phyloP scores from a whole-genome alignment of 2,329 filamentous ascomycete genomes.

The Fusarium nisikadoi region DNA sequence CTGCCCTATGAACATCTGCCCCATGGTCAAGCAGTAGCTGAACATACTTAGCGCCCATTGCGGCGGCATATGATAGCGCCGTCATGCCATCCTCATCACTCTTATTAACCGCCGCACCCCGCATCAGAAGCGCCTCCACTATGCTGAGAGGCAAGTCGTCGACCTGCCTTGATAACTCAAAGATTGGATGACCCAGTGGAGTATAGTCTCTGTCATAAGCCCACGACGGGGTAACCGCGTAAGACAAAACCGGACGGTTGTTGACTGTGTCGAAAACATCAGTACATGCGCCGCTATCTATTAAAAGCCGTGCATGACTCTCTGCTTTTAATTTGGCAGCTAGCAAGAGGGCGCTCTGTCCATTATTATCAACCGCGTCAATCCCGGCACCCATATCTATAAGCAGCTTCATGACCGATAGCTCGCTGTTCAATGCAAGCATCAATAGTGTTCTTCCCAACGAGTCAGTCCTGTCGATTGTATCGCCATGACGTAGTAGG shows the following conservation, averaged over 20 bases:
- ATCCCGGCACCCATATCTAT: background rate
- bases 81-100: background rate
- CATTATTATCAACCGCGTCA: background rate
- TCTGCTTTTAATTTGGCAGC: rapidly evolving
- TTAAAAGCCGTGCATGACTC: background rate
- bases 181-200: rapidly evolving
- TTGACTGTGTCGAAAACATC: rapidly evolving
- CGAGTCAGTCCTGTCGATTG: rapidly evolving
- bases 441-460: background rate
- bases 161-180: rapidly evolving
- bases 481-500: background rate
- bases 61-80: background rate
- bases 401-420: background rate
- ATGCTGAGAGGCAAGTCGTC: rapidly evolving
- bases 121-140: rapidly evolving
- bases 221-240: background rate
- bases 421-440: rapidly evolving
- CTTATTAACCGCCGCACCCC: background rate
- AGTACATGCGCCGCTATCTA: rapidly evolving
- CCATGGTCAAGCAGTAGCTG: background rate
- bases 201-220: rapidly evolving
- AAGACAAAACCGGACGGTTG: background rate
- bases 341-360: background rate
- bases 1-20: rapidly evolving
- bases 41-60: too few relatives aligned